A percentile compares a stretch with the other conserved stretches of the same genome.
Evolutionary conservation across 2,329 filamentous ascomycete species (phyloP).

Genomic region (Penicillium sclerotigenum): DNA sequence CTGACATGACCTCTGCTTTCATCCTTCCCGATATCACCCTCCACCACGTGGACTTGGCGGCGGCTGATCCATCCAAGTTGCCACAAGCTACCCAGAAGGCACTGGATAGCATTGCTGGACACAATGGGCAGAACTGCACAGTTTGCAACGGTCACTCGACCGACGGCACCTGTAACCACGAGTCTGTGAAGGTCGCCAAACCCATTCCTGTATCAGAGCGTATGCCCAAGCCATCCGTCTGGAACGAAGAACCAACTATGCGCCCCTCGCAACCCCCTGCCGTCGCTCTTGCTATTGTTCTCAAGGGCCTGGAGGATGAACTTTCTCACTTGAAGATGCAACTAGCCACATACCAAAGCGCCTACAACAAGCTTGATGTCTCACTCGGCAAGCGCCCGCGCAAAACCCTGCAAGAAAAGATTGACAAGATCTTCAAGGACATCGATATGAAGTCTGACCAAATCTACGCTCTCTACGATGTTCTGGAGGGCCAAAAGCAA

Average conservation of each 20-base stretch:
- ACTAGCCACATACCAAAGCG: slow-evolving; percentile 58
- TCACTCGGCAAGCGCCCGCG: slow-evolving; percentile 64
- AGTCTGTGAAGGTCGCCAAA: slow-evolving; percentile 46
- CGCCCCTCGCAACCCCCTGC: slow-evolving; percentile 65
- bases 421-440: slow-evolving; percentile 59
- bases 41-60: slow-evolving; percentile 29
- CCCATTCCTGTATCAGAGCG: slow-evolving; percentile 52
- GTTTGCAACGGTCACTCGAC: slow-evolving; percentile 49
- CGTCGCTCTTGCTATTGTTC: slow-evolving; percentile 73
- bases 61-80: slow-evolving; percentile 32
- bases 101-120: slow-evolving; percentile 44
- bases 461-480: slow-evolving; percentile 79
- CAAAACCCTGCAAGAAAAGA: slow-evolving; percentile 57
- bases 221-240: slow-evolving; percentile 40
- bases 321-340: slow-evolving; percentile 70
- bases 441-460: slow-evolving; percentile 74
- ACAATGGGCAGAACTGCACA: slow-evolving; percentile 55
- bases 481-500: slow-evolving; percentile 73
- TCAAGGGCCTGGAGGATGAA: slow-evolving; percentile 79
- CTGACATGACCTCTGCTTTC: slow-evolving; percentile 62
- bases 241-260: slow-evolving; percentile 58
- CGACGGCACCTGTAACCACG: slow-evolving; percentile 36
- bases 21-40: slow-evolving; percentile 63
- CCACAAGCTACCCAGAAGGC: slow-evolving; percentile 42
- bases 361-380: slow-evolving; percentile 66